Conservation (phyloP, 352 stramenopile genomes). For the Phytophthora hibernalis region DNA sequence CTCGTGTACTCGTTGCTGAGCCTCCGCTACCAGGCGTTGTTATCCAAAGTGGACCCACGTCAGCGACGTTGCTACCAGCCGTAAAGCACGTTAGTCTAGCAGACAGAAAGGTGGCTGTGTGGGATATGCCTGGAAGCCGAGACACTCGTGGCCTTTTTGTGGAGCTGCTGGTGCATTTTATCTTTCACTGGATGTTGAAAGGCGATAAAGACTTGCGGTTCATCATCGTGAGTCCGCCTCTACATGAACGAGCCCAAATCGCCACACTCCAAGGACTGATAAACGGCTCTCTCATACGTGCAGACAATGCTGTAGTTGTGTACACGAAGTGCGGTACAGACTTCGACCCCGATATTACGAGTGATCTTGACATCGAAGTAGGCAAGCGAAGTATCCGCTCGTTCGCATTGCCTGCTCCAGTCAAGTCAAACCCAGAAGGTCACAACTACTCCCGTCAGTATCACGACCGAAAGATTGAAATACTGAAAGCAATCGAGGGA, state of each 20-base stretch:
- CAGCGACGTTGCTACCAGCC: slow-evolving; percentile 17
- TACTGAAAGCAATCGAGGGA: slow-evolving; percentile 1
- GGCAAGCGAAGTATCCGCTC: slow-evolving; percentile 23
- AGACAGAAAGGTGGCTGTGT: slow-evolving; percentile 9
- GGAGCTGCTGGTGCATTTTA: slow-evolving; percentile 27
- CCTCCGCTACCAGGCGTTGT: slow-evolving; percentile 4
- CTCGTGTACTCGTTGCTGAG: slow-evolving; percentile 11
- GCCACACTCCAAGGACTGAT: slow-evolving; percentile 18
- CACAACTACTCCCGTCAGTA: slow-evolving; percentile 24
- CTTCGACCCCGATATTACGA: slow-evolving; percentile 26
- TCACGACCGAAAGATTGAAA: not conserved
- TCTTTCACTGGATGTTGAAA: slow-evolving; percentile 29
- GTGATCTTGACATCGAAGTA: slow-evolving; percentile 22
- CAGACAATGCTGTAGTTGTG: slow-evolving; percentile 32
- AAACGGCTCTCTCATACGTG: slow-evolving; percentile 25
- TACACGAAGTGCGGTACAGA: slow-evolving; percentile 34
- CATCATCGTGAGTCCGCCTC: slow-evolving; percentile 29
- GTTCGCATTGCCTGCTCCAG: slow-evolving; percentile 20
- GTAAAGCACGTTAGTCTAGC: slow-evolving; percentile 1
- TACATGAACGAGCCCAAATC: slow-evolving; percentile 21
- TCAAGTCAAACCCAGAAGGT: not conserved
- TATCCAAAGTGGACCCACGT: slow-evolving; percentile 21
- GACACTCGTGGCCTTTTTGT: slow-evolving; percentile 33
- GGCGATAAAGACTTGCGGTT: slow-evolving; percentile 22
- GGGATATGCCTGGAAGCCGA: slow-evolving; percentile 39